Evolutionary conservation across 495 filamentous ascomycete genomes (phyloP).

Genomic region (Hypoxylon fragiforme): DNA sequence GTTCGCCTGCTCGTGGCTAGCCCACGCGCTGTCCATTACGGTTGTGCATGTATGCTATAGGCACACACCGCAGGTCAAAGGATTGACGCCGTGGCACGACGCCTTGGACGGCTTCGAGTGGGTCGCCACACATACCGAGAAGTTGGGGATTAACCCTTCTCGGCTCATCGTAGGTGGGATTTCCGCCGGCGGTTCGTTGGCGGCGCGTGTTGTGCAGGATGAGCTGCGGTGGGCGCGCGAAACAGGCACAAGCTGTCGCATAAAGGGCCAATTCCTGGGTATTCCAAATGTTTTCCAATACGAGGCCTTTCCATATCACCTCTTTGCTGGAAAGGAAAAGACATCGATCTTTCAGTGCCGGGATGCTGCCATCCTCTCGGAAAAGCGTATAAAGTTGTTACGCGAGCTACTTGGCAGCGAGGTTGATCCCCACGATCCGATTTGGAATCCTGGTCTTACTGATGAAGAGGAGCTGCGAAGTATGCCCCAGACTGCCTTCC

Average conservation of each 20-base stretch:
- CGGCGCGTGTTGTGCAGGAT: slow-evolving; percentile 47
- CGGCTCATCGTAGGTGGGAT: slow-evolving; percentile 51
- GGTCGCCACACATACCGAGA: slow-evolving; percentile 42
- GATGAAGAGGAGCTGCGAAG: slow-evolving; percentile 44
- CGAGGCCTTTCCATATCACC: slow-evolving; percentile 44
- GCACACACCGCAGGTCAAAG: slow-evolving; percentile 48
- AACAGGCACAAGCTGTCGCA: slow-evolving; percentile 33
- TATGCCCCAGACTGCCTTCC: slow-evolving; percentile 49
- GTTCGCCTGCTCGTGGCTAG: slow-evolving; percentile 48
- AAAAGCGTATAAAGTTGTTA: slow-evolving; percentile 41
- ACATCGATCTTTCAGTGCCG: slow-evolving; percentile 47
- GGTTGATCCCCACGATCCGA: slow-evolving; percentile 32
- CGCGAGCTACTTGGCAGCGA: slow-evolving; percentile 34
- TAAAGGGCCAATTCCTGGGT: slow-evolving; percentile 50
- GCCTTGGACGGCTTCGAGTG: slow-evolving; percentile 53
- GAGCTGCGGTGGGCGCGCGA: slow-evolving; percentile 31
- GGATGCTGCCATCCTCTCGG: slow-evolving; percentile 45
- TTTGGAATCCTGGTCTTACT: slow-evolving; percentile 48
- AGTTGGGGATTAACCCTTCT: slow-evolving; percentile 41
- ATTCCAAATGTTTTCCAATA: slow-evolving; percentile 45
- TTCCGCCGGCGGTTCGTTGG: slow-evolving; percentile 51
- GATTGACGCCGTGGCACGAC: slow-evolving; percentile 52
- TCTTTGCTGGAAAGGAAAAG: slow-evolving; percentile 38
- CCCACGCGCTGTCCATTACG: slow-evolving; percentile 29
- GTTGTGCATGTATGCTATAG: slow-evolving; percentile 55